Evolutionary conservation across 495 filamentous ascomycete genomes (phyloP).

Genomic region (Xylaria sp.): DNA sequence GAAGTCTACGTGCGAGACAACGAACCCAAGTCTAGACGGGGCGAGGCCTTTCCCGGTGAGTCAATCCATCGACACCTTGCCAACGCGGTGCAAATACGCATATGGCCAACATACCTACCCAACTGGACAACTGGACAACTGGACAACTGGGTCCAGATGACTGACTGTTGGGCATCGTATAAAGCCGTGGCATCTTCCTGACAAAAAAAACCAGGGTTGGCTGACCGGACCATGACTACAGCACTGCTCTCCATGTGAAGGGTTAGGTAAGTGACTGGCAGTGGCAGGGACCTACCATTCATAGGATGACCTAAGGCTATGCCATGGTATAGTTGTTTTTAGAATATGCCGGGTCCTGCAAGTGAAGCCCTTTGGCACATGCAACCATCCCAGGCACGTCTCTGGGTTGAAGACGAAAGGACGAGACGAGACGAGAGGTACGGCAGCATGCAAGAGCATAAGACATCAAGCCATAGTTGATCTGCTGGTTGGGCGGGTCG

Average conservation of each 20-base stretch:
- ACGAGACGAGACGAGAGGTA: neutral
- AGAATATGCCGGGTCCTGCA: slow-evolving; percentile 16
- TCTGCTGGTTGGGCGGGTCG: neutral
- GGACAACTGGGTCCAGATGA: no score
- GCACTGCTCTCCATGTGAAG: neutral
- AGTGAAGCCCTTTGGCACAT: neutral
- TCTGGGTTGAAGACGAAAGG: neutral
- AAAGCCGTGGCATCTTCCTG: neutral
- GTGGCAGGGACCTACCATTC: neutral
- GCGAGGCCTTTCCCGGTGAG: slow-evolving; percentile 24
- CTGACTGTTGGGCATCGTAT: neutral
- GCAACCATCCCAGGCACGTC: neutral
- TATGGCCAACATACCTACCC: neutral
- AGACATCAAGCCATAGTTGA: neutral
- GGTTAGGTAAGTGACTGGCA: neutral
- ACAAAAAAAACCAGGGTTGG: neutral
- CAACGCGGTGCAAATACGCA: neutral
- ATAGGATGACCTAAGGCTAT: neutral
- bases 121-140: no score
- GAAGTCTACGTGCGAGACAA: neutral
- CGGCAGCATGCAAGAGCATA: neutral
- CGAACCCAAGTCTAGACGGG: slow-evolving; percentile 20
- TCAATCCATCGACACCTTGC: neutral
- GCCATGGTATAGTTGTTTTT: slow-evolving; percentile 24
- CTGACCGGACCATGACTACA: neutral